Conservation (phyloP, 2,329 filamentous ascomycete genomes). For the Chalara sp. region DNA sequence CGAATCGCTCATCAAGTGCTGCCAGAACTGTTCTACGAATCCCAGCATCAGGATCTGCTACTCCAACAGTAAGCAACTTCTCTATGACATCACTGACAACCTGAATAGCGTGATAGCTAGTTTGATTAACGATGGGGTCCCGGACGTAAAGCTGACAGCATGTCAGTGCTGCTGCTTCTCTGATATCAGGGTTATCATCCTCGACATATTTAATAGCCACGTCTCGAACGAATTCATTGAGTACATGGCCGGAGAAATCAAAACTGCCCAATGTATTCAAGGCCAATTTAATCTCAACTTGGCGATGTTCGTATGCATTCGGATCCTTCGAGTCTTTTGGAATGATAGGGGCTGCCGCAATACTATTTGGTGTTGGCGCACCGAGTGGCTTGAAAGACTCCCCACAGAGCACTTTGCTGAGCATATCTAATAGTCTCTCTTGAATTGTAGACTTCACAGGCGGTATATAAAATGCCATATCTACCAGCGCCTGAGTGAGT, state of each 20-base stretch:
- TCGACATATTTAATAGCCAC: slow-evolving; percentile 98
- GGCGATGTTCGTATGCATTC: slow-evolving; percentile 70
- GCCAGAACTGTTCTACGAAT: slow-evolving; percentile 85
- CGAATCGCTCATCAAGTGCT: slow-evolving; percentile 88
- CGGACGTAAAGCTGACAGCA: slow-evolving; percentile 97
- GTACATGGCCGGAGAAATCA: slow-evolving; percentile 83
- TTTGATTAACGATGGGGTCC: slow-evolving; percentile 96
- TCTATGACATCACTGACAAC: slow-evolving; percentile 98
- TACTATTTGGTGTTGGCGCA: slow-evolving; percentile 76
- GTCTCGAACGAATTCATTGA: slow-evolving; percentile 98
- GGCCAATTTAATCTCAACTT: slow-evolving; percentile 85
- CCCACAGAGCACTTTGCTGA: slow-evolving; percentile 88
- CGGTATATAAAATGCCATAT: slow-evolving; percentile 98
- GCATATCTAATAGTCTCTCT: slow-evolving; percentile 86
- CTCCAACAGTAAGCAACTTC: slow-evolving; percentile 87
- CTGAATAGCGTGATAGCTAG: slow-evolving; percentile 91
- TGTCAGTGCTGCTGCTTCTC: slow-evolving; percentile 89
- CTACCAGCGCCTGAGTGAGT: slow-evolving; percentile 88
- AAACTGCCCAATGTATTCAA: slow-evolving; percentile 96
- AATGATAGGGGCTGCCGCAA: slow-evolving; percentile 74
- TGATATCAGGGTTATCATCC: slow-evolving; percentile 87
- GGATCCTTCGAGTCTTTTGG: slow-evolving; percentile 83
- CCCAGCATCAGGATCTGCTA: slow-evolving; percentile 83
- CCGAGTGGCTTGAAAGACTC: slow-evolving; percentile 89
- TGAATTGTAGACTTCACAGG: slow-evolving; percentile 91